Conservation (phyloP, 2,329 filamentous ascomycete species). For the Cladosporium oxysporum region DNA sequence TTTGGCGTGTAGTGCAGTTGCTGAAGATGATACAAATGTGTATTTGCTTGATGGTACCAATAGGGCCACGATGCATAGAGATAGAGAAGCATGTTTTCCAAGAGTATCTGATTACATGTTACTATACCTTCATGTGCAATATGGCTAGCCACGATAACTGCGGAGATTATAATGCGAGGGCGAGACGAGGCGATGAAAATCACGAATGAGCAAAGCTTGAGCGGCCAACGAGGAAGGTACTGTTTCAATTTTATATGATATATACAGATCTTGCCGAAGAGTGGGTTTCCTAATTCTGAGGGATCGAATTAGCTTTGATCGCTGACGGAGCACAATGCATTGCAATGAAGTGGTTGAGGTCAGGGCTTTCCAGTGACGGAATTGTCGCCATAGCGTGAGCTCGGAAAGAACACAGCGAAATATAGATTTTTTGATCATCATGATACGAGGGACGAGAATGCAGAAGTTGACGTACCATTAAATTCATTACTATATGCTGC, state of each 20-base stretch:
- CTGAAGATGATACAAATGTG: neutral
- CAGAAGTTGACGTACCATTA: slow-evolving; percentile 21
- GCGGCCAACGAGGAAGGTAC: neutral
- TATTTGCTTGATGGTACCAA: neutral
- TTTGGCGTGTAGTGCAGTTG: slow-evolving; percentile 20
- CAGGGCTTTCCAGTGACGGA: slow-evolving; percentile 65
- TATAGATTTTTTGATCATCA: slow-evolving; percentile 60
- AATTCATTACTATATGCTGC: slow-evolving; percentile 11
- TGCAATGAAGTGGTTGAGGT: slow-evolving; percentile 32
- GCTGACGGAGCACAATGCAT: neutral
- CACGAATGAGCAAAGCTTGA: neutral
- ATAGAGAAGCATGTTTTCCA: neutral
- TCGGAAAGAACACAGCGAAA: slow-evolving; percentile 68
- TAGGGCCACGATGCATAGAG: neutral
- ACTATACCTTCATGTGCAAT: too few species aligned
- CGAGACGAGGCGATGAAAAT: neutral
- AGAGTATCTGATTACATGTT: too few species aligned
- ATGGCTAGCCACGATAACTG: too few species aligned
- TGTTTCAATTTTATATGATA: neutral
- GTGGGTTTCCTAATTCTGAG: neutral
- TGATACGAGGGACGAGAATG: slow-evolving; percentile 13
- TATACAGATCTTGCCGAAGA: neutral
- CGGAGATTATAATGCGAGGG: too few species aligned
- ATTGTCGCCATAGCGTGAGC: slow-evolving; percentile 59
- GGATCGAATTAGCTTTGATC: neutral